Evolutionary conservation across 2,329 filamentous ascomycete genomes (phyloP).

Genomic region (Diaporthe velutina): DNA sequence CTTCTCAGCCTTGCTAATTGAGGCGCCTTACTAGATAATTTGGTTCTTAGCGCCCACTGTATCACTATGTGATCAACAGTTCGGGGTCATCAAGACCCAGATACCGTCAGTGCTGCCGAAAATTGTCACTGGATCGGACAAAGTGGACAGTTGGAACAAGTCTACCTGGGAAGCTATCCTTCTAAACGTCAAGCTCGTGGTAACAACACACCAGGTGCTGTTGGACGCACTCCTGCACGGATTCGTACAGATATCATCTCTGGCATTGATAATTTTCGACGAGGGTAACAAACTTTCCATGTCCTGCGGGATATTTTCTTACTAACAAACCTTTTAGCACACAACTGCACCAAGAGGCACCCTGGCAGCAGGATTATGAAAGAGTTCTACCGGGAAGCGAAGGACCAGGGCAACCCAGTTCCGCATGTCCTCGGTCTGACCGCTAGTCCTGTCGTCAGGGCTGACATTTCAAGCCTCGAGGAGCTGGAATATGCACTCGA

Average conservation of each 20-base stretch:
- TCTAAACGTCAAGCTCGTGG: conserved; percentile 74
- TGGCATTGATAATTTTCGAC: conserved; percentile 84
- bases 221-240: conserved; percentile 80
- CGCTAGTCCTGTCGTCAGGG: conserved; percentile 80
- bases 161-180: conserved; percentile 78
- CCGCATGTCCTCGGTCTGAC: conserved; percentile 84
- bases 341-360: conserved; percentile 77
- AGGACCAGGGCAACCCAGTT: conserved; percentile 52
- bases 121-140: conserved; percentile 76
- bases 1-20: conserved; percentile 36
- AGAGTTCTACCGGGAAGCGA: conserved; percentile 73
- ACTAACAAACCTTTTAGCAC: conserved; percentile 63
- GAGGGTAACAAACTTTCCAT: conserved; percentile 70
- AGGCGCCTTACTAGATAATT: conserved; percentile 59
- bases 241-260: conserved; percentile 74
- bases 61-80: conserved; percentile 76
- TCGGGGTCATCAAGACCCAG: conserved; percentile 69
- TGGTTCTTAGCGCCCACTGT: conserved; percentile 84
- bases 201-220: conserved; percentile 83
- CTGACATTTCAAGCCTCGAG: conserved; percentile 66
- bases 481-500: conserved; percentile 78
- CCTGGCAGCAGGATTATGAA: conserved; percentile 80
- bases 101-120: conserved; percentile 71
- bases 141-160: conserved; percentile 78
- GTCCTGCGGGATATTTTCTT: not conserved